Evolutionary conservation across 352 stramenopile genomes (phyloP).

Genomic region (Lagenidium giganteum): DNA sequence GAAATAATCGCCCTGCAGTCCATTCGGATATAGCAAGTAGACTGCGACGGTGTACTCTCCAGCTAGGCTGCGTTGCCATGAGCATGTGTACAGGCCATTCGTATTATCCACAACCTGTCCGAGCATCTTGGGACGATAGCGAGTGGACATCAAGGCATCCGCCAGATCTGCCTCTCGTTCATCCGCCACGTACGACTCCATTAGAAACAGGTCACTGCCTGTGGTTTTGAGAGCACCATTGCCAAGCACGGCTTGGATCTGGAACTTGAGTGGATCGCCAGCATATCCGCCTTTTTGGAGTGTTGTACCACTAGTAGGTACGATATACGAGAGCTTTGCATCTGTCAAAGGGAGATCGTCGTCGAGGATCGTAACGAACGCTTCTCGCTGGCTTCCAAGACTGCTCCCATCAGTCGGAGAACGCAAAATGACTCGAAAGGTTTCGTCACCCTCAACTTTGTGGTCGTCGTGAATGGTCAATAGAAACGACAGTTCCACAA

Average conservation of each 20-base stretch:
- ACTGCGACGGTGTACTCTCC: slow-evolving; percentile 47
- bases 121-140: slow-evolving; percentile 17
- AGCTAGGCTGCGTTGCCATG: slow-evolving; percentile 38
- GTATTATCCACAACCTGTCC: slow-evolving; percentile 19
- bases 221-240: slow-evolving; percentile 15
- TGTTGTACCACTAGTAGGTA: slow-evolving; percentile 15
- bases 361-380: slow-evolving; percentile 70
- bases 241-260: slow-evolving; percentile 50
- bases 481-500: slow-evolving; percentile 85
- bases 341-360: slow-evolving; percentile 39
- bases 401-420: slow-evolving; percentile 19
- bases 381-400: slow-evolving; percentile 56
- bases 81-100: slow-evolving; percentile 33
- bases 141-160: neutral
- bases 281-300: slow-evolving; percentile 31
- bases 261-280: slow-evolving; percentile 36
- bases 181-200: slow-evolving; percentile 33
- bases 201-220: slow-evolving; percentile 22
- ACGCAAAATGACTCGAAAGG: slow-evolving; percentile 43
- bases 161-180: slow-evolving; percentile 1
- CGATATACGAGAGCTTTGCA: slow-evolving; percentile 32
- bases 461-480: slow-evolving; percentile 92
- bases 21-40: slow-evolving; percentile 51
- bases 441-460: slow-evolving; percentile 55
- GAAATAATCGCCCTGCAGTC: slow-evolving; percentile 65